phyloP scores from a whole-genome alignment of 2,329 filamentous ascomycete species.

The Chaetomium sp. region DNA sequence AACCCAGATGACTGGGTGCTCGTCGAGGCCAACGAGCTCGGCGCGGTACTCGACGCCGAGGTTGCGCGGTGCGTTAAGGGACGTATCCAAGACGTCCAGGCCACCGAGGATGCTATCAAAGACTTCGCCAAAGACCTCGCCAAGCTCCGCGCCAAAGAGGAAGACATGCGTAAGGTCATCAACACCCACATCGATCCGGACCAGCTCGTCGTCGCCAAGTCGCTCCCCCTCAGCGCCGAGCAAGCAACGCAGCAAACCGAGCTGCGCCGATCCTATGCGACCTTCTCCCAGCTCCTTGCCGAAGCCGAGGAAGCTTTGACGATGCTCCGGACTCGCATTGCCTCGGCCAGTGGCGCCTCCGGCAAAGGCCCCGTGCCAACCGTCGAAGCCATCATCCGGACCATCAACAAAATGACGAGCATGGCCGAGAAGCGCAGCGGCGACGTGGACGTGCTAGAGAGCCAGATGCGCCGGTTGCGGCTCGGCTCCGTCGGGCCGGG shows the following conservation, averaged over 20 bases:
- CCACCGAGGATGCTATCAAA: conserved; percentile 61
- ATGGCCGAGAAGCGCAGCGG: conserved; percentile 89
- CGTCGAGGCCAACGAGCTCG: conserved; percentile 66
- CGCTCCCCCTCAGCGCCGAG: conserved; percentile 75
- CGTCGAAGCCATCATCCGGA: conserved; percentile 72
- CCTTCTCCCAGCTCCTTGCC: conserved; percentile 65
- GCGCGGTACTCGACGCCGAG: conserved; percentile 54
- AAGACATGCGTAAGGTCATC: conserved; percentile 72
- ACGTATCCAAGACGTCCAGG: conserved; percentile 60
- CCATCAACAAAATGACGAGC: conserved; percentile 83
- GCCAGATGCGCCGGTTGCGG: conserved; percentile 61
- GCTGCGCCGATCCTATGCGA: conserved; percentile 67
- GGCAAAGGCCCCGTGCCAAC: conserved; percentile 61
- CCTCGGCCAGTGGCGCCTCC: conserved; percentile 46
- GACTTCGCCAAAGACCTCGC: conserved; percentile 64
- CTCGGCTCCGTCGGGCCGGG: conserved; percentile 19
- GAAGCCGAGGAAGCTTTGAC: conserved; percentile 76
- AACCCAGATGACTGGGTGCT: conserved; percentile 64
- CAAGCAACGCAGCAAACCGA: conserved; percentile 79
- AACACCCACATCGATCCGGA: conserved; percentile 62
- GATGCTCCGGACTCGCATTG: conserved; percentile 71
- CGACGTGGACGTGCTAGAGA: conserved; percentile 85
- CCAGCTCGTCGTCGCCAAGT: conserved; percentile 55
- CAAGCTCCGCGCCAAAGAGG: conserved; percentile 66
- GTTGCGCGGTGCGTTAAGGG: conserved; percentile 61